Evolutionary conservation across 495 filamentous ascomycete species (phyloP).

Genomic region (Xylaria longipes): DNA sequence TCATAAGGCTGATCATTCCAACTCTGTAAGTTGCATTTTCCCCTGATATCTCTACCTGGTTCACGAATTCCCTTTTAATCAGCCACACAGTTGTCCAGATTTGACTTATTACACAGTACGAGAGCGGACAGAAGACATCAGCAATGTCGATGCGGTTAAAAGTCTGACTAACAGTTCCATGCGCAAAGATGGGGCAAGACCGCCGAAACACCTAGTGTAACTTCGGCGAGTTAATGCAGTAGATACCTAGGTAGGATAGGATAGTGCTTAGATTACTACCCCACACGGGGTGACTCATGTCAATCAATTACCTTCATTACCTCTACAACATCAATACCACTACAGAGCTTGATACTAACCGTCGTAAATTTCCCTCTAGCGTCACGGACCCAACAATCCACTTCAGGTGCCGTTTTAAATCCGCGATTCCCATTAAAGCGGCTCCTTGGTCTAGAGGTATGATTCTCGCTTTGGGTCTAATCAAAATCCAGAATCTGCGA

Average conservation of each 20-base stretch:
- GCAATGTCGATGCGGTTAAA: neutral
- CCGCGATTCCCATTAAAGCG: neutral
- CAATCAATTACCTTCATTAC: no score
- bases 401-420: neutral
- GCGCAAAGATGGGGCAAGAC: neutral
- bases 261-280: no score
- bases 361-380: neutral
- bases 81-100: neutral
- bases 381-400: neutral
- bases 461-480: conserved; percentile 7
- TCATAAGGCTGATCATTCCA: neutral
- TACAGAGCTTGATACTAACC: no score
- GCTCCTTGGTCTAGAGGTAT: conserved; percentile 19
- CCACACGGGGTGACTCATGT: no score
- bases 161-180: neutral
- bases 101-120: neutral
- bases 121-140: neutral
- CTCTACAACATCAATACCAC: no score
- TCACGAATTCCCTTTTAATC: neutral
- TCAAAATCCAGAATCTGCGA: neutral
- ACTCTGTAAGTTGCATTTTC: no score
- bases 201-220: neutral
- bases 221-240: no score
- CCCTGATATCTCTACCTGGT: no score
- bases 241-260: no score